These are phyloP conservation scores for Trypanosomatidae sp. DNA, from an alignment of 208 protist species.

Conservation along the genomic window DNA sequence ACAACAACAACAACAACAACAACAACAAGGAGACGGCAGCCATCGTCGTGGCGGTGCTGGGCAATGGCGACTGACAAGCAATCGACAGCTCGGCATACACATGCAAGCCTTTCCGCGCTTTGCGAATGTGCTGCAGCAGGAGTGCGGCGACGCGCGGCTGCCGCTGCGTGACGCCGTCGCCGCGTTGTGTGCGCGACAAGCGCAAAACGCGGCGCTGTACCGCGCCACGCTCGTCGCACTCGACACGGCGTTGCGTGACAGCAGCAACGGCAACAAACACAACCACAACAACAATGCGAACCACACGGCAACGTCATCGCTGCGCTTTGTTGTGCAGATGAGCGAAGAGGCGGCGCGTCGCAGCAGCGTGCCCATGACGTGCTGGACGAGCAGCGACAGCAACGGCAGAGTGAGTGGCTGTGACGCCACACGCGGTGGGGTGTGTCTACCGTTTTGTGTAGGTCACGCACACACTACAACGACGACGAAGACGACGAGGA, in stretches of 20 bases:
- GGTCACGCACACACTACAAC: too few relatives aligned
- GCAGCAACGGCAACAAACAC: background rate
- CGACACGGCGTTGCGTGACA: conserved; percentile 7
- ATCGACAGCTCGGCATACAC: conserved; percentile 55
- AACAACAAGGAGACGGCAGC: background rate
- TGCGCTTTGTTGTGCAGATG: too few relatives aligned
- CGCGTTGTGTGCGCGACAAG: background rate
- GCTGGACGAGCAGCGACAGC: too few relatives aligned
- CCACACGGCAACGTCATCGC: too few relatives aligned
- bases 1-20: background rate
- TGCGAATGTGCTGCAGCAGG: conserved; percentile 22
- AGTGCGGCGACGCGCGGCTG: conserved; percentile 5
- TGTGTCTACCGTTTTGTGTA: too few relatives aligned
- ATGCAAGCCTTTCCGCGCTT: conserved; percentile 55
- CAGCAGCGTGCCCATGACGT: too few relatives aligned
- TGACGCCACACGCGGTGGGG: too few relatives aligned
- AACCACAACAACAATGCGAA: background rate
- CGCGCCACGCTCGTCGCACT: background rate
- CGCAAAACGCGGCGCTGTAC: conserved; percentile 4
- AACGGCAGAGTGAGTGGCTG: too few relatives aligned
- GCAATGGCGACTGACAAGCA: conserved; percentile 4
- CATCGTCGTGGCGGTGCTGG: background rate
- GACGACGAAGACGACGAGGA: background rate
- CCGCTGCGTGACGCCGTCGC: background rate
- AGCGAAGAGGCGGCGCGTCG: too few relatives aligned